Evolutionary conservation across 2,329 filamentous ascomycete species (phyloP), one percentile per base, ranked within the genome.

Genomic region (Aspergillus costaricaensis): DNA sequence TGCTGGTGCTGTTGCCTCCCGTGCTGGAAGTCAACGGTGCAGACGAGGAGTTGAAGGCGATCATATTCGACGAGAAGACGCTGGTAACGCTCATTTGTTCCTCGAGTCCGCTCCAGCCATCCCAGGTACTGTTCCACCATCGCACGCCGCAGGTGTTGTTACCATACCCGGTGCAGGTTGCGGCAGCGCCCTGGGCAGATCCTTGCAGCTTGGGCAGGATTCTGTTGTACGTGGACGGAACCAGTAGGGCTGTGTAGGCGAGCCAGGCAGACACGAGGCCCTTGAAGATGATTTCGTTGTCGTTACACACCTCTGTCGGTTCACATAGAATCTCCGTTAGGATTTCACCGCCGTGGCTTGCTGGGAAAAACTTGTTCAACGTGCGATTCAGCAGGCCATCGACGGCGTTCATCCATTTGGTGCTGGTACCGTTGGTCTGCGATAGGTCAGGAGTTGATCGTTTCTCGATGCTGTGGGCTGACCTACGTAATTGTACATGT

Each of bases 241-340:
- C 87, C n/a, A 91, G 59, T 65, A 88, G 81, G 2, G 85, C 83
- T 1, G 84, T 81, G 21, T 83, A 80, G 4, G 85, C 81, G 66
- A 91, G 79, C 86, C 88, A 90, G 43, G 87, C 83, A 66, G 86
- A 82, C 17, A 91, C 79, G 60, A 88, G 87, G 41, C 88, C 88
- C 75, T 91, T 91, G 83, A 89, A 92, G 1, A 86, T 85, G 60
- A 86, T 76, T 81, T 92, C 89, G 70, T 93, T 91, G 60, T 84
- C 81, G 60, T 88, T 88, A 79, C 91, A 94, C 19, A 77, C 82
- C 21, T 74, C 71, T 2, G 70, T 76, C 2, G 81, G 77, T 66
- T 92, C 89, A 76, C 91, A 94, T 12, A 86, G 80, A 2, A 85
- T 76, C 74, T 94, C 91, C 64, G 78, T 85, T 62, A 64, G 58